Evolutionary conservation across 495 filamentous ascomycete genomes (phyloP).

Genomic region (Neurospora sp.): DNA sequence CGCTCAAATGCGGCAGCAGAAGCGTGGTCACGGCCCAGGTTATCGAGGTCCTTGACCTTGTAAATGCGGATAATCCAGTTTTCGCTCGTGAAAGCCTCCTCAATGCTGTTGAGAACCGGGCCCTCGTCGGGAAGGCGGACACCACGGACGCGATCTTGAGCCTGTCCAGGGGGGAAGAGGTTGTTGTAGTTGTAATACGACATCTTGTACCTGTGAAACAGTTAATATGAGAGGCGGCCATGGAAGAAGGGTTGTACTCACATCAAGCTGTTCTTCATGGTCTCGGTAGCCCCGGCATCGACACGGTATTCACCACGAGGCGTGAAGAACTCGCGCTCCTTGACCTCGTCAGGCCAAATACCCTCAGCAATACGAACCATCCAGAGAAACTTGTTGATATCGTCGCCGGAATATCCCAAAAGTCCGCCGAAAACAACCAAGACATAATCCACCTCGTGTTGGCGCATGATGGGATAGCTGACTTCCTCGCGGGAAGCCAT

Average conservation of each 20-base stretch:
- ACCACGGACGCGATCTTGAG: constrained; percentile 81
- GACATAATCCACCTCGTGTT: constrained; percentile 98
- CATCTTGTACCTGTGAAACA: constrained; percentile 87
- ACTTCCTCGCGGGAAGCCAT: constrained; percentile 98
- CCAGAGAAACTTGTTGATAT: constrained; percentile 99
- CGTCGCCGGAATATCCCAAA: constrained; percentile 96
- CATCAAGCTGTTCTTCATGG: constrained; percentile 99
- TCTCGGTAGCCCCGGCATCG: constrained; percentile 86
- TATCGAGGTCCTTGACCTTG: constrained; percentile 98
- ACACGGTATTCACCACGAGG: constrained; percentile 90
- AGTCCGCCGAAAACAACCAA: constrained; percentile 95
- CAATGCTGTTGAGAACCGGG: constrained; percentile 76
- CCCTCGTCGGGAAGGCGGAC: constrained; percentile 63
- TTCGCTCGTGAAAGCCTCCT: constrained; percentile 97
- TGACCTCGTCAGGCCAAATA: constrained; percentile 98
- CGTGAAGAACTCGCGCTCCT: constrained; percentile 95
- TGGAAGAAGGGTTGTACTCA: constrained; percentile 38
- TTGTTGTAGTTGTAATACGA: constrained; percentile 96
- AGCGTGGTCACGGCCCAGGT: constrained; percentile 81
- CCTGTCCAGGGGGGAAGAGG: constrained; percentile 88
- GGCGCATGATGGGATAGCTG: constrained; percentile 94
- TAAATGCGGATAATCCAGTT: constrained; percentile 99
- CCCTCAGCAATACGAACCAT: constrained; percentile 99
- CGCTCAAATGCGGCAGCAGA: constrained; percentile 80
- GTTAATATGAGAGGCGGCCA: constrained; percentile 24